Conservation (phyloP, 2,329 filamentous ascomycete genomes). For the Penicillium sp. region DNA sequence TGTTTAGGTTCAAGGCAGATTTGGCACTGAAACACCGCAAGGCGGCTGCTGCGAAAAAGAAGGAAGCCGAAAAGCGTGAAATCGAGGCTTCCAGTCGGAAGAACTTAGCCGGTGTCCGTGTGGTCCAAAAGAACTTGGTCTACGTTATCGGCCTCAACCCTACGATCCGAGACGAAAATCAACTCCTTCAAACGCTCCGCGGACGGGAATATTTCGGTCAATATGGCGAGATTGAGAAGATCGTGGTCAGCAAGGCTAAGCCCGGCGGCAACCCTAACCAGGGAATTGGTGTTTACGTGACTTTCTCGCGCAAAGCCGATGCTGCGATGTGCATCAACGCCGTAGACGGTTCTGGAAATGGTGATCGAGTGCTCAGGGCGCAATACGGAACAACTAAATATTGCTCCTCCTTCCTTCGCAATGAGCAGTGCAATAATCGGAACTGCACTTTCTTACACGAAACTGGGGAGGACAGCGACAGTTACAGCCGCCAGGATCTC, state of each 20-base stretch:
- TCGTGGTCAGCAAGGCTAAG: slow-evolving; percentile 95
- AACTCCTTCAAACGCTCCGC: slow-evolving; percentile 80
- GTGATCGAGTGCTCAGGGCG: slow-evolving; percentile 74
- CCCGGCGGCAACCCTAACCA: slow-evolving; percentile 69
- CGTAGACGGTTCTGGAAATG: slow-evolving; percentile 89
- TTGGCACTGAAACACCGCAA: slow-evolving; percentile 76
- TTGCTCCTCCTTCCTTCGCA: slow-evolving; percentile 92
- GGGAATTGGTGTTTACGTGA: slow-evolving; percentile 97
- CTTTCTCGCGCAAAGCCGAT: slow-evolving; percentile 88
- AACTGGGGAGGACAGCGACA: slow-evolving; percentile 96
- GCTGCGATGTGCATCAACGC: slow-evolving; percentile 85
- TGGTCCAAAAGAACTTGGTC: slow-evolving; percentile 97
- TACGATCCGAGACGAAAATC: slow-evolving; percentile 84
- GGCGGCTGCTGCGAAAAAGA: slow-evolving; percentile 84
- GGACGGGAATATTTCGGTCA: slow-evolving; percentile 95
- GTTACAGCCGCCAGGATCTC: slow-evolving; percentile 89
- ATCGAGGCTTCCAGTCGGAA: slow-evolving; percentile 94
- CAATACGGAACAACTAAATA: slow-evolving; percentile 95
- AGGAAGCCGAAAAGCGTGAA: slow-evolving; percentile 93
- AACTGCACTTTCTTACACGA: slow-evolving; percentile 99
- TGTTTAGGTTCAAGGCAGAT: slow-evolving; percentile 50
- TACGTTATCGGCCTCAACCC: slow-evolving; percentile 95
- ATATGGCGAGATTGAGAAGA: slow-evolving; percentile 97
- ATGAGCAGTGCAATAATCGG: slow-evolving; percentile 90
- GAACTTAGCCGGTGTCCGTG: slow-evolving; percentile 89